Percentiles rank a stretch among this genome's conserved stretches.
Evolutionary conservation across 2,329 filamentous ascomycete species (phyloP).

Genomic region (Periconia digitata): DNA sequence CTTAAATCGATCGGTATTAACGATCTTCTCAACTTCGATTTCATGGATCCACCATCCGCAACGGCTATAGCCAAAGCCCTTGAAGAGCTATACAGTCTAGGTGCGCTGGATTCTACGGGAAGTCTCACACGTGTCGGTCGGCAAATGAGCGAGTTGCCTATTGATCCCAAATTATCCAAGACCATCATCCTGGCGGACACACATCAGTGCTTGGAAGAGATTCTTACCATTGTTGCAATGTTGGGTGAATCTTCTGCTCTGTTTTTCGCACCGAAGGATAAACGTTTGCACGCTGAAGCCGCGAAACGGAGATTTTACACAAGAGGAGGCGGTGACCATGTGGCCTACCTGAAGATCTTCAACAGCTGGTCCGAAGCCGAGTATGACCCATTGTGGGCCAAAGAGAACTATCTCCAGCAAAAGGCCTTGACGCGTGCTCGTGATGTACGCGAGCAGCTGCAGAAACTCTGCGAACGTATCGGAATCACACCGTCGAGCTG

Average conservation of each 20-base stretch:
- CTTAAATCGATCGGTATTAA: slow-evolving; percentile 91
- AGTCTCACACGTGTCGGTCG: slow-evolving; percentile 87
- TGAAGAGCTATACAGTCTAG: slow-evolving; percentile 88
- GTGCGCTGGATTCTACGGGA: slow-evolving; percentile 84
- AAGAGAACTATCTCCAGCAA: slow-evolving; percentile 93
- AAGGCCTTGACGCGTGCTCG: slow-evolving; percentile 84
- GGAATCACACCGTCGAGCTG: slow-evolving; percentile 72
- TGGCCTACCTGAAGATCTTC: slow-evolving; percentile 89
- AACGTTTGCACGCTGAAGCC: slow-evolving; percentile 93
- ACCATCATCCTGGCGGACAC: slow-evolving; percentile 85
- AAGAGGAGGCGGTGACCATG: slow-evolving; percentile 86
- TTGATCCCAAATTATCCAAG: slow-evolving; percentile 88
- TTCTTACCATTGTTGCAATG: slow-evolving; percentile 93
- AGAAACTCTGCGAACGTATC: slow-evolving; percentile 88
- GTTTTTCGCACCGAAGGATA: slow-evolving; percentile 95
- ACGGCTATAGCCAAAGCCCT: slow-evolving; percentile 87
- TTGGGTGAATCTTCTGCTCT: slow-evolving; percentile 83
- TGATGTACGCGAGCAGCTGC: slow-evolving; percentile 89
- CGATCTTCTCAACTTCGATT: slow-evolving; percentile 90
- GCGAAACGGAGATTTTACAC: slow-evolving; percentile 86
- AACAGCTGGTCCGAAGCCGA: slow-evolving; percentile 94
- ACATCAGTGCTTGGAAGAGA: slow-evolving; percentile 90
- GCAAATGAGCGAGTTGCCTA: slow-evolving; percentile 94
- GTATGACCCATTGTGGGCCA: slow-evolving; percentile 82
- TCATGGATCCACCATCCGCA: slow-evolving; percentile 89